Conservation (phyloP, 805 yeast genomes). For the Hanseniaspora vineae region DNA sequence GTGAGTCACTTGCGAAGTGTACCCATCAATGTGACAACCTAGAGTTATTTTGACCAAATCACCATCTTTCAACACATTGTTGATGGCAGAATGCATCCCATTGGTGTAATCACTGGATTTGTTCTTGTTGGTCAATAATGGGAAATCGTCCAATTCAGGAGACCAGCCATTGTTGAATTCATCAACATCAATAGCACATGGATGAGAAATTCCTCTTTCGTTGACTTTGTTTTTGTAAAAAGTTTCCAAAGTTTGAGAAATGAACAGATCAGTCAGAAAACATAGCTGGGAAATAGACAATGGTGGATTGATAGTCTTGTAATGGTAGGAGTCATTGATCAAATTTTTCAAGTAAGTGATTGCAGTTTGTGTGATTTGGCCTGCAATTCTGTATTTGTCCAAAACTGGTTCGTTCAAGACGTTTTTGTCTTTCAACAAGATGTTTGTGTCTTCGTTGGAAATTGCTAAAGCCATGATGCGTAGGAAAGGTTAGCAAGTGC, state of each 20-base stretch:
- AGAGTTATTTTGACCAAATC: slow-evolving; percentile 75
- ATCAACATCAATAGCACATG: slow-evolving; percentile 80
- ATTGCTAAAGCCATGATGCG: slow-evolving; percentile 56
- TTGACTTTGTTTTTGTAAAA: slow-evolving; percentile 50
- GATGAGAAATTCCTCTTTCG: slow-evolving; percentile 88
- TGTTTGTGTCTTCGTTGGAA: slow-evolving; percentile 60
- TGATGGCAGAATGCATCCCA: slow-evolving; percentile 8
- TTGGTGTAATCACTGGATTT: slow-evolving; percentile 4
- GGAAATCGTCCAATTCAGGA: slow-evolving; percentile 65
- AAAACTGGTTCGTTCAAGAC: slow-evolving; percentile 46
- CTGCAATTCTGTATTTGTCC: slow-evolving; percentile 81
- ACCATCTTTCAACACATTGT: slow-evolving; percentile 38
- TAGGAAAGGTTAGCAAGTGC: background rate
- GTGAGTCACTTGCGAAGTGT: slow-evolving; percentile 77
- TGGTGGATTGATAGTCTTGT: slow-evolving; percentile 25
- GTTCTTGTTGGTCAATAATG: slow-evolving; percentile 24
- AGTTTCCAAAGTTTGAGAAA: slow-evolving; percentile 43
- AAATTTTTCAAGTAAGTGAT: slow-evolving; percentile 50
- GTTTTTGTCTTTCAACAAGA: slow-evolving; percentile 61
- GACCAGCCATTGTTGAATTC: slow-evolving; percentile 68
- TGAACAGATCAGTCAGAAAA: slow-evolving; percentile 65
- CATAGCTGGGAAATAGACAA: slow-evolving; percentile 60
- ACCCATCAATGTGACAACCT: slow-evolving; percentile 93
- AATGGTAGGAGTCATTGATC: slow-evolving; percentile 64
- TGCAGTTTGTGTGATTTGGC: slow-evolving; percentile 78